Conservation (phyloP, 2,329 filamentous ascomycete species). For the Tolypocladium guangdongense region DNA sequence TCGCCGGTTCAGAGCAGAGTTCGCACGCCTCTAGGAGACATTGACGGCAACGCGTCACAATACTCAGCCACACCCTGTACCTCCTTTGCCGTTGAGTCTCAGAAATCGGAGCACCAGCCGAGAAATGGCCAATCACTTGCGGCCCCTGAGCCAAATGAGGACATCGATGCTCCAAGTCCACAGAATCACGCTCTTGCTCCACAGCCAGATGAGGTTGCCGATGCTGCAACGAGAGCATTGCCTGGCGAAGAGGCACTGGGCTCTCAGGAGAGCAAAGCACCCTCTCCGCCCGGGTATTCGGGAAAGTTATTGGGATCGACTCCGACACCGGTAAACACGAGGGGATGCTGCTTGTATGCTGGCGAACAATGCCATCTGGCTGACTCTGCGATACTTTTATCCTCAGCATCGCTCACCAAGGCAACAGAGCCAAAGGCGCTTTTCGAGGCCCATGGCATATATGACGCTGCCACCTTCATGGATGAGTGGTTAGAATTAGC, state of each 20-base stretch:
- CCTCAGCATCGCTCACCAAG: conserved; percentile 27
- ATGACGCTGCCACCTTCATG: conserved; percentile 20
- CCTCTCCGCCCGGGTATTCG: not conserved
- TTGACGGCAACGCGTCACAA: conserved; percentile 12
- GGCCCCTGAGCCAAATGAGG: not conserved
- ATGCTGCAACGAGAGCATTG: not conserved
- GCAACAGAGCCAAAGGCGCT: conserved; percentile 26
- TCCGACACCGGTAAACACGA: too few relatives aligned
- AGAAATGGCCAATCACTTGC: too few relatives aligned
- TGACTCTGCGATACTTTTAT: conserved; percentile 27
- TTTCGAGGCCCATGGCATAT: conserved; percentile 30
- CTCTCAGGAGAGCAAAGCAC: not conserved
- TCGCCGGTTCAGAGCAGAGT: not conserved
- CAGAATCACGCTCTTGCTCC: not conserved
- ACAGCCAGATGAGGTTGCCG: not conserved
- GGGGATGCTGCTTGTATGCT: conserved; percentile 18
- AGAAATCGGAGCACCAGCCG: not conserved
- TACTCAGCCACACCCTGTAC: not conserved
- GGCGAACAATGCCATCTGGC: conserved; percentile 26
- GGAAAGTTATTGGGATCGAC: too few relatives aligned
- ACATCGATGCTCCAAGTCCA: not conserved
- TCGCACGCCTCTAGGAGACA: conserved; percentile 11
- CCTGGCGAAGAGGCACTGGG: not conserved
- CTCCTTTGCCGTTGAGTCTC: not conserved
- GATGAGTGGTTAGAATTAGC: conserved; percentile 18